Base-by-base conservation (phyloP, 352 stramenopile species). In the Phytophthora sp. region DNA sequence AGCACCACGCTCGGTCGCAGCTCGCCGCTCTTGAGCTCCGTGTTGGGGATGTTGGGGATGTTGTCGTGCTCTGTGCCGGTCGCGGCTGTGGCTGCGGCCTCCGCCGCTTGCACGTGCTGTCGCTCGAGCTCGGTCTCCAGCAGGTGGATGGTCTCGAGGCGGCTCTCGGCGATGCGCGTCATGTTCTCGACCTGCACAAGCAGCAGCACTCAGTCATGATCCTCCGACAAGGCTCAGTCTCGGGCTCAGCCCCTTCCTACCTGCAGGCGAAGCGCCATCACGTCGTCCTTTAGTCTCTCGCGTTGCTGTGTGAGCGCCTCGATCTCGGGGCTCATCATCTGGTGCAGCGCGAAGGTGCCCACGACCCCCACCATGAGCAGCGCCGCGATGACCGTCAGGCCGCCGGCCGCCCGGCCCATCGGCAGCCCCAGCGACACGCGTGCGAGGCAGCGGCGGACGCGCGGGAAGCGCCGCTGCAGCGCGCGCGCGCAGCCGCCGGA, bases 271-370 rank as follows among this genome's bases (percentile, higher is more conserved):
- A 89, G 48, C 39, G 51, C 54, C 28, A 75, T 69, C 15, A 89
- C 70, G 9, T 85, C 63, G n/a, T 76, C 53, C 54, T 85, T 79
- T n/a, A 92, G 58, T 21, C 52, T 61, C 45, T 77, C 77, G 31
- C 81, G 79, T 62, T 92, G 72, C 34, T 76, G 70, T 34, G 86
- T 63, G 15, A 90, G 76, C 54, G 78, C 76, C 48, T 90, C 81
- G 45, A 89, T 89, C 67, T 92, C 77, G 8, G 83, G 83, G 56
- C 79, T 89, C 66, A 90, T 82, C 71, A 91, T 82, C 60, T 92
- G 83, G 21, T 84, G 83, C 28, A 92, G 74, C 26, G 83, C 82
- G 46, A 92, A 82, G 23, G 81, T 89, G 21, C 81, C 83, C 37
- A 88, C 80, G 34, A 67, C 66, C 32, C 82, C 82, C 51, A 86